These are phyloP conservation scores for Penicillium egyptiacum DNA, from an alignment of 495 filamentous ascomycete genomes.

Conservation along the genomic window DNA sequence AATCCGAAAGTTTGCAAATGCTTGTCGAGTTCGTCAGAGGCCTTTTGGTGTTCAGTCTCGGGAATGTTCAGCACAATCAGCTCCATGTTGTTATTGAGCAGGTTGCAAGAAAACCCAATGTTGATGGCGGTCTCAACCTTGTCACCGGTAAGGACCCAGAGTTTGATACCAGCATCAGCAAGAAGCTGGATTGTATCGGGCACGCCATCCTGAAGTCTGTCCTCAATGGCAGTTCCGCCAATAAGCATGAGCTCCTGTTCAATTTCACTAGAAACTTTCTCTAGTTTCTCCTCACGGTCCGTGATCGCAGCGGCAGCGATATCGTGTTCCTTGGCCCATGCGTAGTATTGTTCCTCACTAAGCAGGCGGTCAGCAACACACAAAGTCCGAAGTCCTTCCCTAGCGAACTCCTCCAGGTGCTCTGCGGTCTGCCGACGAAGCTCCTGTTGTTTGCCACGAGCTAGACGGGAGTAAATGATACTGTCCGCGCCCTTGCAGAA, in stretches of 20 bases:
- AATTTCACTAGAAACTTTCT: conserved; percentile 83
- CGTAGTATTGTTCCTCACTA: conserved; percentile 79
- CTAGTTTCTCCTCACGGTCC: conserved; percentile 91
- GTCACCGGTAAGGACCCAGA: conserved; percentile 99
- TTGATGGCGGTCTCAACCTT: conserved; percentile 99
- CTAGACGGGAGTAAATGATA: conserved; percentile 92
- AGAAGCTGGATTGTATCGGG: conserved; percentile 94
- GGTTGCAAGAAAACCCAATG: conserved; percentile 98
- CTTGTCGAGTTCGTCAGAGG: conserved; percentile 69
- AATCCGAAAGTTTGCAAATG: conserved; percentile 72
- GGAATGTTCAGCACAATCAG: conserved; percentile 86
- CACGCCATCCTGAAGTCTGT: conserved; percentile 95
- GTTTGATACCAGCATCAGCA: conserved; percentile 92
- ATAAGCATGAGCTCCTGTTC: conserved; percentile 87
- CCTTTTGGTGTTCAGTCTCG: conserved; percentile 64
- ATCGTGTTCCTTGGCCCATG: conserved; percentile 86
- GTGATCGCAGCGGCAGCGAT: conserved; percentile 79
- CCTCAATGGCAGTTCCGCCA: conserved; percentile 97
- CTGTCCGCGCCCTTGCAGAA: conserved; percentile 99
- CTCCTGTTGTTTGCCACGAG: conserved; percentile 79
- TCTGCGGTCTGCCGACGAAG: conserved; percentile 82
- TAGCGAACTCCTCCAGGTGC: conserved; percentile 93
- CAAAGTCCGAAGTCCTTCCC: conserved; percentile 91
- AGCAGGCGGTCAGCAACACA: conserved; percentile 90
- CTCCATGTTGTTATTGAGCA: conserved; percentile 97